Evolutionary conservation across 345 rosid species (phyloP).

Genomic region (Melaleuca alternifolia): DNA sequence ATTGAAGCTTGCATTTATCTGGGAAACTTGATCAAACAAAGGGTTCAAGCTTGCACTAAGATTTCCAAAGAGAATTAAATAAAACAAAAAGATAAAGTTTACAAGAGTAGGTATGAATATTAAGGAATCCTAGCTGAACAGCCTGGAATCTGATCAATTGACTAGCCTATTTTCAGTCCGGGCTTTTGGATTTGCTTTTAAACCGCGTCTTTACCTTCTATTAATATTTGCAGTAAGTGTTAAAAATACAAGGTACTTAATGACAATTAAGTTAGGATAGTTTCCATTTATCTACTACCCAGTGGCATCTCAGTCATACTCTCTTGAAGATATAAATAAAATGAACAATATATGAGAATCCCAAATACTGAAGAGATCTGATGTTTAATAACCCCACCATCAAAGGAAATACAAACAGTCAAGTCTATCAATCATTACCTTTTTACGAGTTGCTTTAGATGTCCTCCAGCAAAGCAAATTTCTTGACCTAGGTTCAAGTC

Average conservation of each 20-base stretch:
- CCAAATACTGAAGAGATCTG: background rate
- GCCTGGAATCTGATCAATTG: background rate
- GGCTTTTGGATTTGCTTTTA: background rate
- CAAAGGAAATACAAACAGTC: background rate
- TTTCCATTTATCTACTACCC: background rate
- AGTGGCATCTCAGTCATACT: background rate
- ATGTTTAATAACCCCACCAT: background rate
- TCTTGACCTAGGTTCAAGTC: constrained; percentile 83
- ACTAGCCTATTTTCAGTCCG: background rate
- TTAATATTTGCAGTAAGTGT: background rate
- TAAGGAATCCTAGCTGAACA: background rate
- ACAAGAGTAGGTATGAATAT: background rate
- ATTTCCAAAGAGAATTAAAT: background rate
- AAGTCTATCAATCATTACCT: constrained; percentile 34
- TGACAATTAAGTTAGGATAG: background rate
- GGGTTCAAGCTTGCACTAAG: background rate
- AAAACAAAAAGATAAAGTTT: background rate
- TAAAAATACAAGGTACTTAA: background rate
- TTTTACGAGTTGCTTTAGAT: constrained; percentile 44
- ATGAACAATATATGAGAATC: background rate
- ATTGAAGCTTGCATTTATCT: background rate
- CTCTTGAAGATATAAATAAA: background rate
- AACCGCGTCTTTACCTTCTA: background rate
- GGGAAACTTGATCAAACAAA: background rate
- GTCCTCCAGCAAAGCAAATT: constrained; percentile 90